Evolutionary conservation across 2,329 filamentous ascomycete genomes (phyloP).

Genomic region (Botrytis fragariae): DNA sequence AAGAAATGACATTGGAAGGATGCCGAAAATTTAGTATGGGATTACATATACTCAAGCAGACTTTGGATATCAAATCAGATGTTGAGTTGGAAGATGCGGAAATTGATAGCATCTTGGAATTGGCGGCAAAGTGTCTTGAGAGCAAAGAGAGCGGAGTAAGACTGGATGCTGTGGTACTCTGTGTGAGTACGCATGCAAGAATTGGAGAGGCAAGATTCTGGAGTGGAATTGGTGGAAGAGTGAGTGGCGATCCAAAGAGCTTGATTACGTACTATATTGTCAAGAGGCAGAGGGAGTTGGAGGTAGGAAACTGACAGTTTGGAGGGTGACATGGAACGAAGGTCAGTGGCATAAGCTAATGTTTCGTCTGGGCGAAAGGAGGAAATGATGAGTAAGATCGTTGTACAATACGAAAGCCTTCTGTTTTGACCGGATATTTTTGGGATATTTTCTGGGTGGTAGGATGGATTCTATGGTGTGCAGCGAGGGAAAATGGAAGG

Average conservation of each 20-base stretch:
- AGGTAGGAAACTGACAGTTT: conserved; percentile 12
- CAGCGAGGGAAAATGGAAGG: not conserved
- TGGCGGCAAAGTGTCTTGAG: conserved; percentile 58
- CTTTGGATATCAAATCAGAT: conserved; percentile 46
- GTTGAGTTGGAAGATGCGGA: conserved; percentile 52
- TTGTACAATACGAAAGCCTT: conserved; percentile 1
- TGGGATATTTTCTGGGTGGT: conserved; percentile 14
- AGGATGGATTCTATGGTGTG: conserved; percentile 10
- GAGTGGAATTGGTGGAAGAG: conserved; percentile 56
- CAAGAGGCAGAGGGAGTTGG: conserved; percentile 60
- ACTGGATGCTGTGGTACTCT: conserved; percentile 78
- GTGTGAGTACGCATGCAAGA: conserved; percentile 65
- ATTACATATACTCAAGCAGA: conserved; percentile 58
- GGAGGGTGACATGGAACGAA: not conserved
- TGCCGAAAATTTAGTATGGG: conserved; percentile 60
- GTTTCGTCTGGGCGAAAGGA: not conserved
- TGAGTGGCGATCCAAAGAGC: conserved; percentile 71
- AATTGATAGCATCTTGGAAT: conserved; percentile 49
- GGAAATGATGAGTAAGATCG: not conserved
- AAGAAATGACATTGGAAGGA: conserved; percentile 47
- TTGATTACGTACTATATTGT: conserved; percentile 80
- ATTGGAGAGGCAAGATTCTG: conserved; percentile 65
- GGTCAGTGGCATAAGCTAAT: conserved; percentile 11
- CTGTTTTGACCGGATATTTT: conserved; percentile 5
- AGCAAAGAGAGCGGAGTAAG: conserved; percentile 60